Percentiles rank a stretch among this genome's conserved stretches.
Conservation (phyloP, 768 basidiomycete species). For the Mycena vulgaris region DNA sequence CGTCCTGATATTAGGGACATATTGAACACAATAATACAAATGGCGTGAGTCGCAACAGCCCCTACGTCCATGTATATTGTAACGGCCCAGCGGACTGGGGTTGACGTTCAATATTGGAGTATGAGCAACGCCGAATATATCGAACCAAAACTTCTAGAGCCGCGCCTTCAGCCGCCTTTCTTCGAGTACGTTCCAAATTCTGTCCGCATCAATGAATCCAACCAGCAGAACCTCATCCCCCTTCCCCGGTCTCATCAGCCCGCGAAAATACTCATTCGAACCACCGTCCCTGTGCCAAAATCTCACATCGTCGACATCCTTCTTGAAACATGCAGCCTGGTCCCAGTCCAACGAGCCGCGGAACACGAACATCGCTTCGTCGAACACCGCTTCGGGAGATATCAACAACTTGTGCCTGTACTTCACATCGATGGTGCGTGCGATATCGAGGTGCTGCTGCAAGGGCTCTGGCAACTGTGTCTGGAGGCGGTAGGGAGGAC, state of each 20-base stretch:
- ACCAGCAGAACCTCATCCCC: constrained; percentile 27
- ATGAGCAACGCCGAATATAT: too few species aligned
- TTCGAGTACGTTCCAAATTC: constrained; percentile 1
- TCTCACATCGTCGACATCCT: constrained; percentile 20
- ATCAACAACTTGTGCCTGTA: constrained; percentile 17
- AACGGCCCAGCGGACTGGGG: too few species aligned
- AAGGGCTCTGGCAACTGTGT: neutral
- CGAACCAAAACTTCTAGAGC: too few species aligned
- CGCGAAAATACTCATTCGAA: constrained; percentile 13
- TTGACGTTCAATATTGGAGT: too few species aligned
- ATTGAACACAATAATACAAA: too few species aligned
- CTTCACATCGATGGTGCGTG: constrained; percentile 1
- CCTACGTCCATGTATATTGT: too few species aligned
- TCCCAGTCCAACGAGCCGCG: constrained; percentile 30
- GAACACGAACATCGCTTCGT: constrained; percentile 24
- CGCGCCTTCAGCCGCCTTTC: constrained; percentile 1
- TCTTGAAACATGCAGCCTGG: constrained; percentile 11
- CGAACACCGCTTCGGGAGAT: constrained; percentile 22
- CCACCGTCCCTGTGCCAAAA: constrained; percentile 20
- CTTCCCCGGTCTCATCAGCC: constrained; percentile 23
- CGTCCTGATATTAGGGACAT: too few species aligned
- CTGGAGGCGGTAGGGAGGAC: neutral
- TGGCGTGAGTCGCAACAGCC: too few species aligned
- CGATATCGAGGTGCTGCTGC: constrained; percentile 15
- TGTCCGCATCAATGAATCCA: constrained; percentile 19